Evolutionary conservation across 2,329 filamentous ascomycete genomes (phyloP).

Genomic region (Diplodia corticola): DNA sequence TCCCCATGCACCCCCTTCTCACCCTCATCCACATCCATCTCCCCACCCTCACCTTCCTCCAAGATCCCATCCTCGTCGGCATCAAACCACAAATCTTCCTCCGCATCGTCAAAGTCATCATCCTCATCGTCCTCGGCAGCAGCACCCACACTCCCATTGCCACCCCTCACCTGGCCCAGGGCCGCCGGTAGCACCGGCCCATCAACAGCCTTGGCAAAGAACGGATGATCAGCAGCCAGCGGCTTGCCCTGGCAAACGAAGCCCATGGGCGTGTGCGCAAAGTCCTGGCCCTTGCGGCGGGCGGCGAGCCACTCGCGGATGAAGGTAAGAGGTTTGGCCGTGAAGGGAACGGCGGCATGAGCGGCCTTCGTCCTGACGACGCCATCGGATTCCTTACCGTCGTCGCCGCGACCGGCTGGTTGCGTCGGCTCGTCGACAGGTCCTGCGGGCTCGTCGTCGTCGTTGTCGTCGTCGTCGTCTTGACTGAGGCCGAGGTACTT

Average conservation of each 20-base stretch:
- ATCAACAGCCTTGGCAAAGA: slow-evolving; percentile 45
- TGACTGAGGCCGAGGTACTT: slow-evolving; percentile 31
- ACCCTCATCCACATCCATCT: not conserved
- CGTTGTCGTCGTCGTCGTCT: not conserved
- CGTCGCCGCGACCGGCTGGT: not conserved
- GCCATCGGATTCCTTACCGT: not conserved
- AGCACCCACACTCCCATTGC: not conserved
- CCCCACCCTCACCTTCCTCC: not conserved
- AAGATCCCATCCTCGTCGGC: not conserved
- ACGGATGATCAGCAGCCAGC: slow-evolving; percentile 51
- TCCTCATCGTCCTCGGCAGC: not conserved
- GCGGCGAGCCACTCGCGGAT: slow-evolving; percentile 60
- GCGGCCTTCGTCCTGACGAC: slow-evolving; percentile 8
- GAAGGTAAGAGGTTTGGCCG: slow-evolving; percentile 34
- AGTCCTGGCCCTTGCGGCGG: slow-evolving; percentile 57
- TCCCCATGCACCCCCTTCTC: no score
- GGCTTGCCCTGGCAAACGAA: slow-evolving; percentile 56
- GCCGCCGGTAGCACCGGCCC: not conserved
- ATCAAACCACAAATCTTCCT: not conserved
- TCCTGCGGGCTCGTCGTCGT: no score
- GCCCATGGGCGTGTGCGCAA: slow-evolving; percentile 61
- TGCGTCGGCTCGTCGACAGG: not conserved
- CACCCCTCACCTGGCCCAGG: not conserved
- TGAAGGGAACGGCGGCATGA: slow-evolving; percentile 28
- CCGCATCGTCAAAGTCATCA: not conserved